Base-by-base conservation (phyloP, 2,329 filamentous ascomycete species). In the Arthrobotrys megalospora region DNA sequence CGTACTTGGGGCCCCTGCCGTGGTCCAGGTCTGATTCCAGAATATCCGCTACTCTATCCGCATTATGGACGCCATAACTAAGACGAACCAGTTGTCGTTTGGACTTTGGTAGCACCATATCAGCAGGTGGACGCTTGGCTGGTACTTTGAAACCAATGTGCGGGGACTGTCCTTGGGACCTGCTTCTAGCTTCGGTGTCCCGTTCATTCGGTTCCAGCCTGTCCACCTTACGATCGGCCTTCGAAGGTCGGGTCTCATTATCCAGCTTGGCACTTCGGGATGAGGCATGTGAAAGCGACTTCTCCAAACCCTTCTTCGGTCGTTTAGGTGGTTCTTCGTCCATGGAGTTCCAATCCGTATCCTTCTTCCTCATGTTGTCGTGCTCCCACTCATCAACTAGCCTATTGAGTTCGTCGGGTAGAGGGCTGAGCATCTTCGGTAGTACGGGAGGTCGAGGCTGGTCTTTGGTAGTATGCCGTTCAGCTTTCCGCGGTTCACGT, bases 381-480 rank as follows among this genome's bases (percentile, higher is more conserved):
- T 65, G 67, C n/a, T 68, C 63, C 36, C 72, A 79, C 12, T 79
- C 76, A n/a, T 79, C 76, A 12, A 69, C 76, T 8, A 73, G 32
- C 38, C 47, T 63, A 24, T 69, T 79, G n/a, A 79, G 28, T 14
- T 79, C 68, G 21, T 79, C 76, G 12, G 76, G 68, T 6, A 79
- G 36, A 28, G 76, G 76, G 43, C 76, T 79, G 6, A 79, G 45
- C 68, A 79, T 72, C 41, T 68, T 65, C 6, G 76, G 76, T 6
- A 79, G 47, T 14, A 67, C 28, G 12, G 53, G 63, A 10, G 43
- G 14, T 7, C 50, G 53, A 19, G 58, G 65, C 3, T 34, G 21
- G 3, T 71, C 66, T 55, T 71, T 71, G 12, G 65, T n/a, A 14
- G 32, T 6, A 21, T 12, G 34, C 2, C 73, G 66, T 34, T 77